Evolutionary conservation across 208 protist genomes (phyloP).

Genomic region (Crithidia bombi): DNA sequence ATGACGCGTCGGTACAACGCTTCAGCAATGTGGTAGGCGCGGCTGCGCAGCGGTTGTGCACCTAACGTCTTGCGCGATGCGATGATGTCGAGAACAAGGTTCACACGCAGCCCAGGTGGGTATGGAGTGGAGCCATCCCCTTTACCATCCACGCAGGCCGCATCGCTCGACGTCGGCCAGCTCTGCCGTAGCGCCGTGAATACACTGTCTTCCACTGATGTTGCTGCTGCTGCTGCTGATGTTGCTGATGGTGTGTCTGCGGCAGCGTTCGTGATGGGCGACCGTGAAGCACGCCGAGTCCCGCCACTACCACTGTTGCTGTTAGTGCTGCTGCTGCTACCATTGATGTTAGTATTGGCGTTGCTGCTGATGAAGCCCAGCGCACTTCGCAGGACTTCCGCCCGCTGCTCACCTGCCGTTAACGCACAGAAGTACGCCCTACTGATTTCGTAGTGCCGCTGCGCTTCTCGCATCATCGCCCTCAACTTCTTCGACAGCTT

Average conservation of each 20-base stretch:
- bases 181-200: too few species aligned
- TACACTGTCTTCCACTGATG: too few species aligned
- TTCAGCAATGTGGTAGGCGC: slow-evolving; percentile 64
- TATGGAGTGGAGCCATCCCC: too few species aligned
- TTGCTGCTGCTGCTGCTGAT: too few species aligned
- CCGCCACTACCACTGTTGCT: too few species aligned
- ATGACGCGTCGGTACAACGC: slow-evolving; percentile 40
- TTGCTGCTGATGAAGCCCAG: slow-evolving; percentile 8
- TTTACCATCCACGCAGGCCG: too few species aligned
- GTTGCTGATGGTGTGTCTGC: too few species aligned
- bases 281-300: too few species aligned
- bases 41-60: slow-evolving; percentile 43
- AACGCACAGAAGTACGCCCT: slow-evolving; percentile 27
- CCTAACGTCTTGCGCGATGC: slow-evolving; percentile 80
- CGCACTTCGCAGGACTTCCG: slow-evolving; percentile 38
- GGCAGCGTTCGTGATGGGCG: too few species aligned
- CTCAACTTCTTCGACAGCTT: slow-evolving; percentile 42
- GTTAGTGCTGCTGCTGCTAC: too few species aligned
- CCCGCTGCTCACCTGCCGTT: slow-evolving; percentile 29
- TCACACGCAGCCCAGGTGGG: slow-evolving; percentile 30
- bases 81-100: slow-evolving; percentile 65
- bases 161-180: too few species aligned
- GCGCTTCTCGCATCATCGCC: slow-evolving; percentile 47
- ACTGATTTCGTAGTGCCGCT: slow-evolving; percentile 36
- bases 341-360: too few species aligned